These are phyloP conservation scores for Pyrus bretschneideri DNA, from an alignment of 306 rosid genomes.

Conservation along the genomic window DNA sequence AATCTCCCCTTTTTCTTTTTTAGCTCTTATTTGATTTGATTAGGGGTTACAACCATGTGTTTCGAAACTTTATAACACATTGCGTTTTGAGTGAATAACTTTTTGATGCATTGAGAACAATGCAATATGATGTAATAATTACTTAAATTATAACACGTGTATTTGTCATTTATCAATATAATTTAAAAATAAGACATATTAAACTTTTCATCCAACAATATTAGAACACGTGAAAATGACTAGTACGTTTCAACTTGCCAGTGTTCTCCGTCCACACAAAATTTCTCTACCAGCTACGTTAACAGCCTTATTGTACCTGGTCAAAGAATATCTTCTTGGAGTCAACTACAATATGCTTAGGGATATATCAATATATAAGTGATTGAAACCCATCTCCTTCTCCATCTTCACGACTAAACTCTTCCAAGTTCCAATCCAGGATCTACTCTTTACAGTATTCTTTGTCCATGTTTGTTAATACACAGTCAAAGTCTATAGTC, in stretches of 20 bases:
- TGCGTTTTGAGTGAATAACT: neutral
- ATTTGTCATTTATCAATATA: too few relatives aligned
- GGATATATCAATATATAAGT: neutral
- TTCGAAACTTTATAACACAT: neutral
- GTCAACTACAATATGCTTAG: neutral
- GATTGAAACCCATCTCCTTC: neutral
- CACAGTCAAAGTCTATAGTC: neutral
- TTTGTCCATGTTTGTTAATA: neutral
- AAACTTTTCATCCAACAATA: too few relatives aligned
- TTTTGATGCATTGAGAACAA: too few relatives aligned
- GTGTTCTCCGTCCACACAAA: too few relatives aligned
- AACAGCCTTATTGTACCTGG: neutral
- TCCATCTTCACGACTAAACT: neutral
- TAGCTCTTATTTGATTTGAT: neutral
- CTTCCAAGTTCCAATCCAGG: neutral
- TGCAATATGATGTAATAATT: neutral
- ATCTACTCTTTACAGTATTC: neutral
- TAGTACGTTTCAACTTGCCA: too few relatives aligned
- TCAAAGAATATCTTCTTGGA: slow-evolving; percentile 2
- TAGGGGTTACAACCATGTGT: neutral
- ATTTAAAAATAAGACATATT: too few relatives aligned
- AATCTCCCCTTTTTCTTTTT: neutral
- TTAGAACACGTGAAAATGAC: too few relatives aligned
- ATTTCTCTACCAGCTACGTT: neutral
- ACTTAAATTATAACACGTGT: too few relatives aligned